Percentiles rank a stretch among this genome's conserved stretches.
phyloP scores from a whole-genome alignment of 495 filamentous ascomycete genomes.

The Tricharina praecox region DNA sequence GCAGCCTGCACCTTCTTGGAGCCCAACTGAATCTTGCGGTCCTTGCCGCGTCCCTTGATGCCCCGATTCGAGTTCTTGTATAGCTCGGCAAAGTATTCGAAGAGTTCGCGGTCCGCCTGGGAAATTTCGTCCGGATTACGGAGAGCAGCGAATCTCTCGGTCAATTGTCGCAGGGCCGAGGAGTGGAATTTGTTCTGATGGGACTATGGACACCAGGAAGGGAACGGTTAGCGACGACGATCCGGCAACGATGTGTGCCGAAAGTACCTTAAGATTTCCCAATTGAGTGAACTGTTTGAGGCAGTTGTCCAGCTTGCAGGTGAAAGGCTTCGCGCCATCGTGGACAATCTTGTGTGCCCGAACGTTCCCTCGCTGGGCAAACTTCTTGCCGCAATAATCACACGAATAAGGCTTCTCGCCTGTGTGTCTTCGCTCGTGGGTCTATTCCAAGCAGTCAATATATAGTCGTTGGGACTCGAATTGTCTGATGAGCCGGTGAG shows the following conservation, averaged over 20 bases:
- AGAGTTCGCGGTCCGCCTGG: conserved; percentile 56
- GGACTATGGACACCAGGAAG: too few relatives aligned
- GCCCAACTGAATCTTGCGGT: conserved; percentile 41
- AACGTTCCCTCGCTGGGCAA: conserved; percentile 74
- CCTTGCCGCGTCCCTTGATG: conserved; percentile 82
- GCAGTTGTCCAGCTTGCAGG: conserved; percentile 65
- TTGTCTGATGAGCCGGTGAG: background rate
- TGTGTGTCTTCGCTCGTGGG: conserved; percentile 70
- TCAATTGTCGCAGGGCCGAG: conserved; percentile 52
- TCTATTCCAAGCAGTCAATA: conserved; percentile 32
- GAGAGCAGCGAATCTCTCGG: conserved; percentile 51
- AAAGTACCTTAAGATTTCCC: conserved; percentile 82
- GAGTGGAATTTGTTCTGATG: conserved; percentile 91
- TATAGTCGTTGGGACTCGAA: conserved; percentile 8
- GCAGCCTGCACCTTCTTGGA: conserved; percentile 20
- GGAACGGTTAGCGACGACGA: too few relatives aligned
- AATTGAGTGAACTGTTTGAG: conserved; percentile 74
- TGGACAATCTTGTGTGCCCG: conserved; percentile 77
- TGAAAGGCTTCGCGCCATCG: conserved; percentile 56
- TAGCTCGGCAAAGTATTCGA: conserved; percentile 67
- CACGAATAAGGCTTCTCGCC: conserved; percentile 77
- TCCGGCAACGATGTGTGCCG: too few relatives aligned
- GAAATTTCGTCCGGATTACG: conserved; percentile 44
- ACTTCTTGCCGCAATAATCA: conserved; percentile 62
- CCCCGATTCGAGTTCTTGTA: conserved; percentile 95